These are phyloP conservation scores for Nannochloropsis limnetica DNA, from an alignment of 352 stramenopile genomes.

Conservation along the genomic window DNA sequence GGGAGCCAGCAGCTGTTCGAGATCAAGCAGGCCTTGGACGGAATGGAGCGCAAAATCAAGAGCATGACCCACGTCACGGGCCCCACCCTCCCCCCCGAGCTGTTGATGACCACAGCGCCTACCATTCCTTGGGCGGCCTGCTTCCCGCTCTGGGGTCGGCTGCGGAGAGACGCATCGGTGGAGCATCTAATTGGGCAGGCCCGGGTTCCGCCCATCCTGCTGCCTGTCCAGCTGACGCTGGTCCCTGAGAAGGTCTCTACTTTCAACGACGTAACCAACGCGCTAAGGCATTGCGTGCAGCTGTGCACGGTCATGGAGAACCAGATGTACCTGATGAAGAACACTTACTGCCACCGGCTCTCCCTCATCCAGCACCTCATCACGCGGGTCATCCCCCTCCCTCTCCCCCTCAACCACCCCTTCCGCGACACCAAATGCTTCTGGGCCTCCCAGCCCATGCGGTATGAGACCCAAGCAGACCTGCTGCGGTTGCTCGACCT, in stretches of 20 bases:
- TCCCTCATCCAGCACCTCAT: slow-evolving; percentile 73
- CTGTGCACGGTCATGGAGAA: slow-evolving; percentile 73
- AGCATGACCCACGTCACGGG: slow-evolving; percentile 31
- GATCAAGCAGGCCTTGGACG: slow-evolving; percentile 53
- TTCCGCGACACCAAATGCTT: slow-evolving; percentile 66
- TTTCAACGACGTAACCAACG: slow-evolving; percentile 68
- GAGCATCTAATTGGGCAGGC: slow-evolving; percentile 59
- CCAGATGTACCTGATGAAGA: slow-evolving; percentile 72
- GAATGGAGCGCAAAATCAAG: slow-evolving; percentile 37
- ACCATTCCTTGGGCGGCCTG: slow-evolving; percentile 40
- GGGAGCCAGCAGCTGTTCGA: slow-evolving; percentile 40
- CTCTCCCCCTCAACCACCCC: slow-evolving; percentile 57
- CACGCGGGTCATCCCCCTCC: slow-evolving; percentile 70
- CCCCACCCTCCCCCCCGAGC: slow-evolving; percentile 32
- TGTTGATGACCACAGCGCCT: slow-evolving; percentile 35
- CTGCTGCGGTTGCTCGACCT: slow-evolving; percentile 69
- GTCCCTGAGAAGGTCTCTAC: slow-evolving; percentile 64
- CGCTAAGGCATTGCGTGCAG: slow-evolving; percentile 66
- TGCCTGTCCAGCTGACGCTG: slow-evolving; percentile 69
- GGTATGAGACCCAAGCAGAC: slow-evolving; percentile 75
- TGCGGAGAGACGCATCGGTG: slow-evolving; percentile 68
- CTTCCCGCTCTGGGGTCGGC: slow-evolving; percentile 66
- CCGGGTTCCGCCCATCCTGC: slow-evolving; percentile 68
- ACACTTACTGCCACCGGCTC: slow-evolving; percentile 70
- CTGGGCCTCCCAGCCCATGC: slow-evolving; percentile 67